Base-by-base conservation (phyloP, 2,329 filamentous ascomycete genomes). In the Cytospora schulzeri region DNA sequence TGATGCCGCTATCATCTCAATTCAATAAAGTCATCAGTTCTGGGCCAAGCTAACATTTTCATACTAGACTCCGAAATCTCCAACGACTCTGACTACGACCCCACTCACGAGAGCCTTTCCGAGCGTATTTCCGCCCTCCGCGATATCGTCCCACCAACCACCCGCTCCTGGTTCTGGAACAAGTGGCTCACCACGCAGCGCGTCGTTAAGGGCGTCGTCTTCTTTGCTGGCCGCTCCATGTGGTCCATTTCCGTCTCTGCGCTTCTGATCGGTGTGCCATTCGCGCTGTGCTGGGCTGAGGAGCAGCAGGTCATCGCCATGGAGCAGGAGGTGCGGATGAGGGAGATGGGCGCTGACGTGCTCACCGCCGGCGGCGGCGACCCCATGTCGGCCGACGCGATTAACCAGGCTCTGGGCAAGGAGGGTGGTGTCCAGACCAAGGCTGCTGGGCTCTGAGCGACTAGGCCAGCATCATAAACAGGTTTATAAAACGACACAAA, bases 291-390 rank as follows among this genome's bases (percentile, higher is more conserved):
- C 65, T 94, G 93, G 76, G 89, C 91, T 69, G 95, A 99, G 83
- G 95, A 99, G 83, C 93, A 97, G 84, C 92, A 97, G 83, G 88
- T 96, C 76, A 84, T 94, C 69, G 94, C 97, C 83, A 96, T 97
- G 92, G 95, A 99, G 87, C 88, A 93, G 78, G 94, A 97, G 82
- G 93, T 93, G 86, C 89, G 91, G 78, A 95, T 97, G 92, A 91
- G 95, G 78, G 92, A 97, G 85, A 87, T 91, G 74, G 92, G 92
- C 68, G 89, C 91, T 75, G 92, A 97, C 75, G 76, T 87, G 45
- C 73, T 88, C 66, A 85, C 83, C 15, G 81, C 80, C 15, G 82
- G 80, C 41, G 71, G 74, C 5, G 70, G 64, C 24, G 73, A 74
- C 14, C 73, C 70, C 65, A 77, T 73, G 66, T 85, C 83, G 6